phyloP scores from a whole-genome alignment of 1,284 basidiomycete species.

The Bondarzewia mesenterica region DNA sequence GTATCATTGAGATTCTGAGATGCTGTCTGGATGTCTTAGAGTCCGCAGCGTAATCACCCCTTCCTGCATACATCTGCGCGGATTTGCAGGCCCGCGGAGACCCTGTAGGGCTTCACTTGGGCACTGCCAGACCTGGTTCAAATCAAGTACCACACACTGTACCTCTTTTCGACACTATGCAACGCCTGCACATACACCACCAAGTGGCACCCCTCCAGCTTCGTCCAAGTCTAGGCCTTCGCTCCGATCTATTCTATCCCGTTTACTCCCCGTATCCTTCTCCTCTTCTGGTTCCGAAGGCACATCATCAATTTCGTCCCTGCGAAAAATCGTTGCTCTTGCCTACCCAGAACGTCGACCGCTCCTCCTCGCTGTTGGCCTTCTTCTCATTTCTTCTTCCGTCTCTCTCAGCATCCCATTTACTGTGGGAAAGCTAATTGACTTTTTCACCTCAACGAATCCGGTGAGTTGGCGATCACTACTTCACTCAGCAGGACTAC shows the following conservation, averaged over 20 bases:
- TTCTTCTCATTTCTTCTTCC: slow-evolving; percentile 59
- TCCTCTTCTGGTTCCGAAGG: not conserved
- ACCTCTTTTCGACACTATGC: not conserved
- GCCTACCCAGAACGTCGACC: slow-evolving; percentile 75
- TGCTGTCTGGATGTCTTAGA: no score
- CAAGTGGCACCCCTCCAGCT: not conserved
- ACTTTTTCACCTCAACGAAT: slow-evolving; percentile 73
- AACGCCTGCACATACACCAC: not conserved
- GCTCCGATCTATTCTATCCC: not conserved
- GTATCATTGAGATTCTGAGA: no score
- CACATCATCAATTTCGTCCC: slow-evolving; percentile 37
- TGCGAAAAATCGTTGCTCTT: slow-evolving; percentile 68
- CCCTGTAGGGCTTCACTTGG: no score
- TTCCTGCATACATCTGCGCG: no score
- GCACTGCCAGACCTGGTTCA: not conserved
- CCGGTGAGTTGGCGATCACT: slow-evolving; percentile 42
- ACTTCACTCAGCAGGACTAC: no score
- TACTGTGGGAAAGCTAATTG: slow-evolving; percentile 86
- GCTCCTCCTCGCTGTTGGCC: slow-evolving; percentile 60
- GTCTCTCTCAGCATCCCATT: slow-evolving; percentile 91
- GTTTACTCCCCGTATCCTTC: not conserved
- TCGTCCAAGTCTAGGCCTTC: not conserved
- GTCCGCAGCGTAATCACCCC: no score
- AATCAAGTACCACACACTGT: not conserved
- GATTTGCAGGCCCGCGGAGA: no score